A percentile compares a stretch with the other conserved stretches of the same genome.
Evolutionary conservation across 345 rosid species (phyloP).

Genomic region (Lenwebbia sp.): DNA sequence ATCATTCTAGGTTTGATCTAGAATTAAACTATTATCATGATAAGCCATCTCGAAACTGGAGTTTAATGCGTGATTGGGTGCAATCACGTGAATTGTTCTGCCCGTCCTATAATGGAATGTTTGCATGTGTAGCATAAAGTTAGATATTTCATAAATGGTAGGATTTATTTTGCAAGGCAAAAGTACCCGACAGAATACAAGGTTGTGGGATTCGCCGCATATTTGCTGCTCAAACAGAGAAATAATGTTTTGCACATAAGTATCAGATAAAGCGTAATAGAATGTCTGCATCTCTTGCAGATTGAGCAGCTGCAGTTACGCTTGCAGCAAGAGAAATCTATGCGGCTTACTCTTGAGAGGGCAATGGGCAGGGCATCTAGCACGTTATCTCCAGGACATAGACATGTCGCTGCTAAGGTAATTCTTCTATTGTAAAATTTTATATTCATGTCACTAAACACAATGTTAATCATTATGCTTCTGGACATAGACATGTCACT

Average conservation of each 20-base stretch:
- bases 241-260: neutral
- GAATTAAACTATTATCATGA: neutral
- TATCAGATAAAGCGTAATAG: neutral
- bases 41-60: neutral
- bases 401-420: conserved; percentile 73
- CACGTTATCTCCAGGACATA: conserved; percentile 87
- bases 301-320: conserved; percentile 71
- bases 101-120: neutral
- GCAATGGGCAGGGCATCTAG: conserved; percentile 90
- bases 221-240: neutral
- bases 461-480: neutral
- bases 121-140: neutral
- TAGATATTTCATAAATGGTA: neutral
- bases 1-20: neutral
- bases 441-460: neutral
- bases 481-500: neutral
- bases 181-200: neutral
- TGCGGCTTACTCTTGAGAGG: conserved; percentile 66
- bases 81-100: neutral
- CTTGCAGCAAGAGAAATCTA: conserved; percentile 74
- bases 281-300: conserved; percentile 19
- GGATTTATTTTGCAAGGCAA: neutral
- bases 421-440: neutral
- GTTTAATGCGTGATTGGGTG: neutral
- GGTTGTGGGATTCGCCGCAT: neutral